Conservation (phyloP, 768 basidiomycete genomes). For the Mycena galopus region DNA sequence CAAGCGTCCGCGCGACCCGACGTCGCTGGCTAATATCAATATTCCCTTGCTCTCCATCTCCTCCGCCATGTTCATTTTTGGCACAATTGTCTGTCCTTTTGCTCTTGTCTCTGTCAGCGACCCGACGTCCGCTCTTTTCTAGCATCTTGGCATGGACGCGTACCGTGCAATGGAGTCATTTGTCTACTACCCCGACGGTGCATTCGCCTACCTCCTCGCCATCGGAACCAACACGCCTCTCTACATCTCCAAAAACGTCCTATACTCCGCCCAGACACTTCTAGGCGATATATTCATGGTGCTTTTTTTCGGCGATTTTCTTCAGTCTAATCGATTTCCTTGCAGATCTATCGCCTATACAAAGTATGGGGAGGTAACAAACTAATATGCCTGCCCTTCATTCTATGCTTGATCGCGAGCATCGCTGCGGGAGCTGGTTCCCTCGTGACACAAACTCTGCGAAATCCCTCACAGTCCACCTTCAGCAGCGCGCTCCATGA, state of each 20-base stretch:
- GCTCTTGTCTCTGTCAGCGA: too few species aligned
- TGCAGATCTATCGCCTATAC: conserved; percentile 2
- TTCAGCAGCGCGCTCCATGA: conserved; percentile 8
- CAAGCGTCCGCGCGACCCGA: not conserved
- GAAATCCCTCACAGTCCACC: not conserved
- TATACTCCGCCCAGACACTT: conserved; percentile 28
- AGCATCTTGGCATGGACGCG: conserved; percentile 21
- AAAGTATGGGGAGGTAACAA: conserved; percentile 10
- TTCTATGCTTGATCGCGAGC: conserved; percentile 3
- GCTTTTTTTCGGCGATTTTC: not conserved
- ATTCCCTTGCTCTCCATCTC: conserved; percentile 13
- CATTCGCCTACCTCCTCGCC: conserved; percentile 7
- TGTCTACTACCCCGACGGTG: not conserved
- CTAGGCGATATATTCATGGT: conserved; percentile 37
- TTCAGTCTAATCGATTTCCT: not conserved
- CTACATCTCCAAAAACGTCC: conserved; percentile 26
- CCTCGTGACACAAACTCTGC: not conserved
- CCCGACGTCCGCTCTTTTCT: not conserved
- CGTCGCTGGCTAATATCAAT: not conserved
- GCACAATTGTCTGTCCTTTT: not conserved
- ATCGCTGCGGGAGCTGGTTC: conserved; percentile 4
- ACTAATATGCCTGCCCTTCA: conserved; percentile 4
- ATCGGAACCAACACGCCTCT: conserved; percentile 6
- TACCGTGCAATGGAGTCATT: conserved; percentile 13
- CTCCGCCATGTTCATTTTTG: conserved; percentile 5